These are phyloP conservation scores for Neurospora sp. DNA, from an alignment of 495 filamentous ascomycete genomes.

Conservation along the genomic window DNA sequence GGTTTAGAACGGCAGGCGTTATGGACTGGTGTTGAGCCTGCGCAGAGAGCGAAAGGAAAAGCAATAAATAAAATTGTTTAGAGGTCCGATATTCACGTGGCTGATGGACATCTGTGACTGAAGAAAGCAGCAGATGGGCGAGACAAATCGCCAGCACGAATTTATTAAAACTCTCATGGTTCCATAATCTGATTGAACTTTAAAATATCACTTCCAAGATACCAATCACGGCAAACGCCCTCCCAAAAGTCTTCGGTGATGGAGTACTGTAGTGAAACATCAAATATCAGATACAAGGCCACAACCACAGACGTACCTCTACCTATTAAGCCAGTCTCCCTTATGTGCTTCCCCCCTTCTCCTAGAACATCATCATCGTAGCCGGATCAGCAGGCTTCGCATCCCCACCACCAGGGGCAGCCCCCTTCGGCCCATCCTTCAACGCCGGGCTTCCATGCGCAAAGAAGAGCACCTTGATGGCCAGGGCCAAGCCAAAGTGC, in stretches of 20 bases:
- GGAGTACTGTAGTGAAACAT: background rate
- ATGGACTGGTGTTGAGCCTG: too few species aligned
- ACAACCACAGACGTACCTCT: background rate
- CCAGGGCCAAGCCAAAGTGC: constrained; percentile 78
- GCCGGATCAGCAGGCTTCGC: constrained; percentile 1
- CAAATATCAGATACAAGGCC: background rate
- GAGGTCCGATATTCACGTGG: too few species aligned
- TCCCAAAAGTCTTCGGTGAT: background rate
- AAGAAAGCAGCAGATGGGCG: background rate
- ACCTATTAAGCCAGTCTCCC: background rate
- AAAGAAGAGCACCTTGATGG: constrained; percentile 96
- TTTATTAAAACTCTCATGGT: background rate
- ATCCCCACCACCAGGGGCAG: constrained; percentile 11
- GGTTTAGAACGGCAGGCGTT: too few species aligned
- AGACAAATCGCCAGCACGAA: background rate
- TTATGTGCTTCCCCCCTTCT: background rate
- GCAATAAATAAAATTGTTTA: too few species aligned
- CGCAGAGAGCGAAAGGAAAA: too few species aligned
- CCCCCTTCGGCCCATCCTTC: constrained; percentile 30
- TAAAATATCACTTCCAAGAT: background rate
- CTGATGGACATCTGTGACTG: too few species aligned
- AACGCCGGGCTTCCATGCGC: constrained; percentile 63
- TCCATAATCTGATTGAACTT: background rate
- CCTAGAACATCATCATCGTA: constrained; percentile 18
- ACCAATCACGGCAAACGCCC: background rate